phyloP scores from a whole-genome alignment of 257 asterid species.

The Solanum chilense region DNA sequence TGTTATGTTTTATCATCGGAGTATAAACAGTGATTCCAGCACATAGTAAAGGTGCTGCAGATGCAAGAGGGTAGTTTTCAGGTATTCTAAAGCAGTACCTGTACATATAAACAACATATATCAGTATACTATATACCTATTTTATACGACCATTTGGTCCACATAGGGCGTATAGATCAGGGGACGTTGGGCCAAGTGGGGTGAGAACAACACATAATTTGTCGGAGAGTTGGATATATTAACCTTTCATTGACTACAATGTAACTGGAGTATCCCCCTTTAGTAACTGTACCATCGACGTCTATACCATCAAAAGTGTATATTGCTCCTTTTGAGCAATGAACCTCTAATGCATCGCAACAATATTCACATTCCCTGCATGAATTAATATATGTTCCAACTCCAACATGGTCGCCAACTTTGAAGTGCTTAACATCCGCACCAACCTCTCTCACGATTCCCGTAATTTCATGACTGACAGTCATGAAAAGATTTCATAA shows the following conservation, averaged over 20 bases:
- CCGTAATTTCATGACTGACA: constrained; percentile 79
- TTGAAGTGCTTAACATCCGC: constrained; percentile 43
- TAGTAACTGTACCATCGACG: constrained; percentile 75
- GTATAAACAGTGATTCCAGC: constrained; percentile 91
- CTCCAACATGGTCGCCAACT: constrained; percentile 76
- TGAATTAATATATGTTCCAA: constrained; percentile 84
- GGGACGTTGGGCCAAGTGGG: background rate
- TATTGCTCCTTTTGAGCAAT: constrained; percentile 60
- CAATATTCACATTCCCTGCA: constrained; percentile 91
- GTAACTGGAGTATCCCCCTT: constrained; percentile 80
- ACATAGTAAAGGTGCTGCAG: constrained; percentile 87
- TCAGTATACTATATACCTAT: background rate
- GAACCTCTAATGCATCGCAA: constrained; percentile 34
- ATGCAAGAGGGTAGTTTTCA: constrained; percentile 47
- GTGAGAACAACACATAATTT: background rate
- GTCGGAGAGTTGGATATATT: background rate
- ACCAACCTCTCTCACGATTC: constrained; percentile 62
- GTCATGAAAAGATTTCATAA: background rate
- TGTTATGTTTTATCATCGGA: constrained; percentile 76
- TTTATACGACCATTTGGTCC: background rate
- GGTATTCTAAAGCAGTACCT: constrained; percentile 84
- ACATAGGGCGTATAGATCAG: background rate
- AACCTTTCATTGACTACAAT: constrained; percentile 75
- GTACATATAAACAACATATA: background rate
- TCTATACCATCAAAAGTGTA: constrained; percentile 62